These are phyloP conservation scores for Penicillium sp. DNA, from an alignment of 2,329 filamentous ascomycete genomes.

Conservation along the genomic window DNA sequence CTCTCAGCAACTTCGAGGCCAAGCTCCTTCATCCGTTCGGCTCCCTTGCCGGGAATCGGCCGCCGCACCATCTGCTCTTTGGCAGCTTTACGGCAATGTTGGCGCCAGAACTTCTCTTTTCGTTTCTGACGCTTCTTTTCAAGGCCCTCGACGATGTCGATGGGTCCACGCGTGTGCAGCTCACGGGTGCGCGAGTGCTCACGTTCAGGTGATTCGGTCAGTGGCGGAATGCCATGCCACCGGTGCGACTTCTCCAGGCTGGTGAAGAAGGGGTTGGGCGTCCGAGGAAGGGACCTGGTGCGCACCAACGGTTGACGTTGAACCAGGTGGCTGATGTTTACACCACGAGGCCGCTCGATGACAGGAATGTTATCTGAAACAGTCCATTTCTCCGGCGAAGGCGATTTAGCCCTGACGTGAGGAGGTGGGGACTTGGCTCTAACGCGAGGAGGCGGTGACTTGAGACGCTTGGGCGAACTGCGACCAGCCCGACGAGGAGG, in stretches of 20 bases:
- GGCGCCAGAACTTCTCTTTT: conserved; percentile 87
- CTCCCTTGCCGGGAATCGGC: conserved; percentile 78
- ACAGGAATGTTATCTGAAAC: conserved; percentile 43
- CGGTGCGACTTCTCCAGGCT: conserved; percentile 31
- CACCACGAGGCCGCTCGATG: conserved; percentile 47
- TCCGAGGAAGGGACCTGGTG: conserved; percentile 83
- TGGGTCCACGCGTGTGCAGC: conserved; percentile 79
- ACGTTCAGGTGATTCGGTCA: conserved; percentile 37
- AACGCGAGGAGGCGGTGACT: conserved; percentile 67
- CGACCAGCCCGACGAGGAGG: conserved; percentile 50
- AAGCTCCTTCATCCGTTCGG: conserved; percentile 88
- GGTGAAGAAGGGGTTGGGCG: conserved; percentile 66
- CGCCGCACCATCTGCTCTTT: conserved; percentile 62
- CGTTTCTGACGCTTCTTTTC: conserved; percentile 91
- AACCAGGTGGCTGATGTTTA: conserved; percentile 54
- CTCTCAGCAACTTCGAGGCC: conserved; percentile 86
- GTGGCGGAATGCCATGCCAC: conserved; percentile 33
- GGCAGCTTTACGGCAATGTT: conserved; percentile 78
- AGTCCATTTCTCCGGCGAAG: conserved; percentile 40
- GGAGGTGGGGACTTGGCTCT: conserved; percentile 67
- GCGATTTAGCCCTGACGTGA: conserved; percentile 44
- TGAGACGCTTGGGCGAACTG: conserved; percentile 63
- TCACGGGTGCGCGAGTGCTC: conserved; percentile 44
- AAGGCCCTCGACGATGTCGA: conserved; percentile 94
- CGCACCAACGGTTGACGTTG: conserved; percentile 67